Percentiles rank a stretch among this genome's conserved stretches.
These are phyloP conservation scores for Elsinoe australis DNA, from an alignment of 2,329 filamentous ascomycete genomes.

Conservation along the genomic window DNA sequence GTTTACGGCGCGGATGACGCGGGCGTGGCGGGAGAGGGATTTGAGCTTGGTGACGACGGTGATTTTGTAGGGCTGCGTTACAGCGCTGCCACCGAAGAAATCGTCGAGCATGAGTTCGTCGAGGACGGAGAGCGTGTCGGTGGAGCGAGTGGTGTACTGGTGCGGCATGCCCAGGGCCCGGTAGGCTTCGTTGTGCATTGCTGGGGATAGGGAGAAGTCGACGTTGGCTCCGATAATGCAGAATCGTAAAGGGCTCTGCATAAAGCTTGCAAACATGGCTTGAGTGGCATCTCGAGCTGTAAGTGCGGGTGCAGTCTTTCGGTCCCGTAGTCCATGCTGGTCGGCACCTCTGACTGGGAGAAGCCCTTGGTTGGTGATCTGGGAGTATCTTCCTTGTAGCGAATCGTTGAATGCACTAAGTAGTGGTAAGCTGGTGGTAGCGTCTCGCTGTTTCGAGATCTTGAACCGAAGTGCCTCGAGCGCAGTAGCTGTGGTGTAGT, in stretches of 20 bases:
- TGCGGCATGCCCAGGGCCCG: slow-evolving; percentile 61
- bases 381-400: slow-evolving; percentile 53
- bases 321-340: neutral
- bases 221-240: slow-evolving; percentile 68
- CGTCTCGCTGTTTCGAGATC: neutral
- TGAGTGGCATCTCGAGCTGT: slow-evolving; percentile 57
- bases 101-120: slow-evolving; percentile 56
- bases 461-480: slow-evolving; percentile 5
- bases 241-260: slow-evolving; percentile 61
- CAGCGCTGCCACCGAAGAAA: slow-evolving; percentile 63
- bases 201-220: slow-evolving; percentile 64
- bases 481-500: neutral
- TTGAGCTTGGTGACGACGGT: slow-evolving; percentile 59
- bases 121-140: slow-evolving; percentile 55
- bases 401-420: slow-evolving; percentile 61
- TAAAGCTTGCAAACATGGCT: slow-evolving; percentile 58
- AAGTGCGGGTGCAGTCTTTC: slow-evolving; percentile 35
- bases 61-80: slow-evolving; percentile 67
- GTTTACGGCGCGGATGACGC: slow-evolving; percentile 68
- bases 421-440: slow-evolving; percentile 19
- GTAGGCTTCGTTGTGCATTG: slow-evolving; percentile 69
- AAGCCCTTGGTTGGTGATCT: slow-evolving; percentile 58
- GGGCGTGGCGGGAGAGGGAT: slow-evolving; percentile 62
- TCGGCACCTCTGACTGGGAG: slow-evolving; percentile 45
- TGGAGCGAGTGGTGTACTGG: slow-evolving; percentile 57